Evolutionary conservation across 179 eudicot genomes (phyloP), one percentile per base, ranked within the genome.

Genomic region (Camellia oleifera): DNA sequence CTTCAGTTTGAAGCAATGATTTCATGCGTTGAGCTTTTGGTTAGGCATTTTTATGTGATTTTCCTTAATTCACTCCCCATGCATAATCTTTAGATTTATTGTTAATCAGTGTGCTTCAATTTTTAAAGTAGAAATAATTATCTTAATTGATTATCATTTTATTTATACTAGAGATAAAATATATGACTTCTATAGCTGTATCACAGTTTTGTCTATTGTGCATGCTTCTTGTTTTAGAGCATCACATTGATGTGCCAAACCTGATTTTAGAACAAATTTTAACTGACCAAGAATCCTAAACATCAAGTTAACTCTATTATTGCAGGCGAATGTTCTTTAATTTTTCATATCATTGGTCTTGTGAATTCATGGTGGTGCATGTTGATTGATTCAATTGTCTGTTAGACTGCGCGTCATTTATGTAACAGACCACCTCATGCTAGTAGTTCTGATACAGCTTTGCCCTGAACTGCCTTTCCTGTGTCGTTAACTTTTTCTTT

Each of bases 221-320:
- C 74, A 45, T 70, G 74, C 9, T 70, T 70, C 11, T 70, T 46
- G 56, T 46, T 20, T 20, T 20, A 23, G 62, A 72, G 9, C 76
- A 54, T 26, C 40, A 26, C 2, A 13, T 72, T 18, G 54, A 5
- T 45, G 56, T 45, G 74, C 44, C n/a, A 52, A 72, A 4, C 32
- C 44, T 18, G 3, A 2, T 20, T n/a, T 57, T n/a, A 40, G 32
- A 15, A 69, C 73, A 69, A 70, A 70, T 13, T 46, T 44, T 70
- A 48, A 42, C 10, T 70, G 23, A 20, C 23, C 23, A 15, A 65
- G 3, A 11, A 23, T 65, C 50, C 50, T 46, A 3, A 46, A 46
- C 42, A 23, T 0, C 10, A 4, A 7, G 69, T 32, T 32, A 23
- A 7, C 66, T 20, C 9, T 17, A 62, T 62, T 62, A 18, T 62